Conservation (phyloP, 208 protist species). For the Wallacemonas sp. region DNA sequence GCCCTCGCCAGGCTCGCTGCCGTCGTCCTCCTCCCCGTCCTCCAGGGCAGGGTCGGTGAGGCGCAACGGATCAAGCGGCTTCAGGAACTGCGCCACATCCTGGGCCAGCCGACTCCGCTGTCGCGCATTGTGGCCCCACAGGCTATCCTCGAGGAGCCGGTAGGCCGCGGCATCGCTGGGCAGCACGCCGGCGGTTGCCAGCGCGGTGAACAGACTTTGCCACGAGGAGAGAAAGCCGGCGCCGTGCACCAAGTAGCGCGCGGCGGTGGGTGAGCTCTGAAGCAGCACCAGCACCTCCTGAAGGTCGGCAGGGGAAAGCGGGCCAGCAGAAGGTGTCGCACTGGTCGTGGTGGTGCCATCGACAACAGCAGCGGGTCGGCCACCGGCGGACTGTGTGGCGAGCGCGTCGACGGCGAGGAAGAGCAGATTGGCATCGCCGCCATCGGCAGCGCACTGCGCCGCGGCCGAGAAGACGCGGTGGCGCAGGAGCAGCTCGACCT, state of each 20-base stretch:
- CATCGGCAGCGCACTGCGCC: conserved; percentile 23
- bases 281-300: conserved; percentile 18
- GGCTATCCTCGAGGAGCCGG: background rate
- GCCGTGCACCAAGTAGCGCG: conserved; percentile 15
- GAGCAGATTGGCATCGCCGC: conserved; percentile 43
- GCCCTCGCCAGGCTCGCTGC: background rate
- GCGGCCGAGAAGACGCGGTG: conserved; percentile 32
- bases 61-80: background rate
- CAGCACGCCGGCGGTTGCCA: background rate
- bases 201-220: conserved; percentile 4
- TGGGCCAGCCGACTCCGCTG: background rate
- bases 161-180: background rate
- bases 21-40: background rate
- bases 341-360: too few relatives aligned
- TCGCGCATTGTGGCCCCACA: conserved; percentile 8
- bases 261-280: conserved; percentile 15
- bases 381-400: background rate
- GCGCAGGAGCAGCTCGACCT: conserved; percentile 39
- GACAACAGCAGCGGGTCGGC: background rate
- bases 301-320: conserved; percentile 20
- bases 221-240: conserved; percentile 19
- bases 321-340: too few relatives aligned
- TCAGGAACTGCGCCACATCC: background rate
- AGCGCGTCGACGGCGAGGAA: conserved; percentile 37
- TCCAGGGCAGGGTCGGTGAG: background rate